Percentiles rank a stretch among this genome's conserved stretches.
phyloP scores from a whole-genome alignment of 2,329 filamentous ascomycete species.

The Colletotrichum siamense region DNA sequence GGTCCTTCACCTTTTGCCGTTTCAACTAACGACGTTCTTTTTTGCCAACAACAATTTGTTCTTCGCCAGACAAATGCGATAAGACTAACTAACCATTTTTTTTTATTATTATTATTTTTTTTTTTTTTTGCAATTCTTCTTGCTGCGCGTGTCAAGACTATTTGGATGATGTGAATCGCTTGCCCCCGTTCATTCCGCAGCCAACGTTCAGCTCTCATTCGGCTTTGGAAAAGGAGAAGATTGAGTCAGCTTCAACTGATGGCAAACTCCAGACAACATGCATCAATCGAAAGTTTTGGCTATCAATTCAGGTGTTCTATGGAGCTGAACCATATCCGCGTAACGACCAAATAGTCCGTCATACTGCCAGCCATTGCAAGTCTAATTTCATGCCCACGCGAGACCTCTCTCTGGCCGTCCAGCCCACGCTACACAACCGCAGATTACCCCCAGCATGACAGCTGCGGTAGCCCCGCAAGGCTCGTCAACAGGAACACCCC shows the following conservation, averaged over 20 bases:
- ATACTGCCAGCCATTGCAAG: background rate
- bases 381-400: background rate
- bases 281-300: too few species aligned
- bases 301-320: background rate
- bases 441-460: background rate
- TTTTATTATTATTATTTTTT: too few species aligned
- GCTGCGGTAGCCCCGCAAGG: rapidly evolving
- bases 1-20: background rate
- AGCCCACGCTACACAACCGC: rapidly evolving
- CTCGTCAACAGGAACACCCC: background rate
- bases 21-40: background rate
- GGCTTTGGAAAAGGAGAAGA: background rate
- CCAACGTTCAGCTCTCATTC: too few species aligned
- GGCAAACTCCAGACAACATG: rapidly evolving
- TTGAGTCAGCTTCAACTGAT: background rate
- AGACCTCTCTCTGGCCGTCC: background rate
- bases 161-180: too few species aligned
- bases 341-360: background rate
- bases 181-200: too few species aligned
- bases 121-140: too few species aligned
- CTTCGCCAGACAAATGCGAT: background rate
- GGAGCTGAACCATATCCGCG: background rate
- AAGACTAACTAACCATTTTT: too few species aligned
- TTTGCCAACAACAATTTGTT: background rate
- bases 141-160: too few species aligned